A percentile compares a stretch with the other conserved stretches of the same genome.
Evolutionary conservation across 352 stramenopile species (phyloP).

Genomic region (Phytopythium kandeliae): DNA sequence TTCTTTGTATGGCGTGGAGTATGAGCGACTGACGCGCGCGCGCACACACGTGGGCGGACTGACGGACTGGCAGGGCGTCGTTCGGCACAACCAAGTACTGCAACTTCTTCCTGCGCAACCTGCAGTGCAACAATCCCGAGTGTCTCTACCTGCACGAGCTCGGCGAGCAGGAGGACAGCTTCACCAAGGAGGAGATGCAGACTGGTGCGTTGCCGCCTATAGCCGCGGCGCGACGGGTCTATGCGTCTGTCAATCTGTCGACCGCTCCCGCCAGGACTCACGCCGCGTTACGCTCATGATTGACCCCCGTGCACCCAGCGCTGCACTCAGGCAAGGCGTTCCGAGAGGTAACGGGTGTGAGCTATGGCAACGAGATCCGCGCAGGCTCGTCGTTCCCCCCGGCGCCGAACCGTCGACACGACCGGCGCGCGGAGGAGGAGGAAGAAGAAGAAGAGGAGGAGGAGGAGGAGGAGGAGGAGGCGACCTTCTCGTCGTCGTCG

Average conservation of each 20-base stretch:
- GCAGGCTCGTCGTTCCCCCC: conserved; percentile 51
- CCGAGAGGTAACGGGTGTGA: conserved; percentile 45
- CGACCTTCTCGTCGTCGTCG: conserved; percentile 2
- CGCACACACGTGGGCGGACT: no score
- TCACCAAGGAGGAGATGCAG: conserved; percentile 94
- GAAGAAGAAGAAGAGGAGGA: not conserved
- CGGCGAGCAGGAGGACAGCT: conserved; percentile 90
- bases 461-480: conserved; percentile 6
- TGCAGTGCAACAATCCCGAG: conserved; percentile 91
- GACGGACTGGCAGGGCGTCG: conserved; percentile 64
- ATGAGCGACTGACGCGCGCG: not conserved
- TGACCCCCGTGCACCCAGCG: no score
- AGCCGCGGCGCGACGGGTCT: no score
- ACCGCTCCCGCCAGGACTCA: no score
- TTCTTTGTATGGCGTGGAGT: no score
- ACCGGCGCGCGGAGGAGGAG: not conserved
- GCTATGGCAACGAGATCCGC: conserved; percentile 37
- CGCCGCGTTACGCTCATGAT: not conserved
- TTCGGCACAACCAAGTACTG: conserved; percentile 97
- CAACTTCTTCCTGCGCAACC: conserved; percentile 90
- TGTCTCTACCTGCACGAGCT: conserved; percentile 94
- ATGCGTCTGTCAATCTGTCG: no score
- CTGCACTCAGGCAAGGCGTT: conserved; percentile 76
- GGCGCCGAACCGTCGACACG: conserved; percentile 13
- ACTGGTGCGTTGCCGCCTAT: conserved; percentile 40